Conservation (phyloP, 2,329 filamentous ascomycete genomes). For the Neocatenulostroma microsporum region DNA sequence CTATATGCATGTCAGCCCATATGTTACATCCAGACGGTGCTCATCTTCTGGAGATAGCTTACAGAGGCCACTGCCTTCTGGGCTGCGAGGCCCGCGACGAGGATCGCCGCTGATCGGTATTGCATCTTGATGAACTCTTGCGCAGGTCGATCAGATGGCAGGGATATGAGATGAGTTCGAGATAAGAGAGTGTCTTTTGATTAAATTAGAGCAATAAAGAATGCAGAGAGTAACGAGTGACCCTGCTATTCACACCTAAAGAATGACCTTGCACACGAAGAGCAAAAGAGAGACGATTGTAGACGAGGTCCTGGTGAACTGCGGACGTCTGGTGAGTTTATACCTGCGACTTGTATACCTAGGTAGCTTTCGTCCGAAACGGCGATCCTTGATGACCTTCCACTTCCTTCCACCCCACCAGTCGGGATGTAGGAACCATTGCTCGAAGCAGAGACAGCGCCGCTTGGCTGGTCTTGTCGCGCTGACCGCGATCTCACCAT, state of each 20-base stretch:
- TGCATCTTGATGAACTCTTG: slow-evolving; percentile 16
- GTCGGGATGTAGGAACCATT: slow-evolving; percentile 1
- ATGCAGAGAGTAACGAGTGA: slow-evolving; percentile 40
- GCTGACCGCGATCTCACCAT: neutral
- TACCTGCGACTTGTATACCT: too few species aligned
- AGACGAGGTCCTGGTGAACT: slow-evolving; percentile 1
- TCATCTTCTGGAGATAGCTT: slow-evolving; percentile 10
- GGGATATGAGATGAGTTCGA: slow-evolving; percentile 3
- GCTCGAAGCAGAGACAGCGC: neutral
- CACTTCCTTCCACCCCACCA: slow-evolving; percentile 3
- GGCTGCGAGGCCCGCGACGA: slow-evolving; percentile 29
- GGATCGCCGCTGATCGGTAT: slow-evolving; percentile 20
- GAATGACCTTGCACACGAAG: slow-evolving; percentile 6
- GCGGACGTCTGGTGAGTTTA: neutral
- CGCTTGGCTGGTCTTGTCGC: neutral
- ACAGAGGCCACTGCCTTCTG: slow-evolving; percentile 41
- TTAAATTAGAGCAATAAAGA: slow-evolving; percentile 12
- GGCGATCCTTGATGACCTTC: neutral
- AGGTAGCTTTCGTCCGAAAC: neutral
- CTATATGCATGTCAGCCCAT: slow-evolving; percentile 2
- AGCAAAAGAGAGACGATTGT: slow-evolving; percentile 8
- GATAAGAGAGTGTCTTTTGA: slow-evolving; percentile 14
- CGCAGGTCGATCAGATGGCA: slow-evolving; percentile 6
- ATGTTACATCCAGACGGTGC: slow-evolving; percentile 5
- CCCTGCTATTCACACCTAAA: slow-evolving; percentile 30